Conservation (phyloP, 2,329 filamentous ascomycete species). For the Podosphaera fusca region DNA sequence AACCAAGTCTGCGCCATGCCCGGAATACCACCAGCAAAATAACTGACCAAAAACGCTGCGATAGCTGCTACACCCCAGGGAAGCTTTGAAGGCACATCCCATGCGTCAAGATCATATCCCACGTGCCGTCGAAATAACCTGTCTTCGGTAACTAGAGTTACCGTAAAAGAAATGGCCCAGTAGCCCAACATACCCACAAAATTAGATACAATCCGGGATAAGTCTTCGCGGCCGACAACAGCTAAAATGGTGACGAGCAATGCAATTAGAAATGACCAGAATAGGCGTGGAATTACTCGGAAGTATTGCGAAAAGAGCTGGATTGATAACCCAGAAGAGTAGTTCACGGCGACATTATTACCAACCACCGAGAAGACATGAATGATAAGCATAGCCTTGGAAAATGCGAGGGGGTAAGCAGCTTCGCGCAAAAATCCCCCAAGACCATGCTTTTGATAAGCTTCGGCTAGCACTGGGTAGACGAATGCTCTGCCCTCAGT, state of each 20-base stretch:
- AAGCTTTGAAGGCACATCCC: conserved; percentile 11
- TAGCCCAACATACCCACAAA: conserved; percentile 15
- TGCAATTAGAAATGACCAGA: conserved; percentile 14
- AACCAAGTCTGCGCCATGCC: conserved; percentile 16
- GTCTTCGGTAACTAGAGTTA: conserved; percentile 14
- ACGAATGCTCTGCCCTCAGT: conserved; percentile 10
- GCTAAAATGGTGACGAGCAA: conserved; percentile 12
- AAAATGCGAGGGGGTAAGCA: conserved; percentile 23
- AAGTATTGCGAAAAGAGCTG: conserved; percentile 15
- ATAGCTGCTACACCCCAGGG: conserved; percentile 14
- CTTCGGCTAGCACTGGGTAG: conserved; percentile 19
- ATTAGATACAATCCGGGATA: conserved; percentile 13
- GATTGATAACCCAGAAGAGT: conserved; percentile 13
- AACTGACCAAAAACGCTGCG: conserved; percentile 10
- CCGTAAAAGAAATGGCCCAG: conserved; percentile 14
- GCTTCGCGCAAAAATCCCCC: conserved; percentile 24
- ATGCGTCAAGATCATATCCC: conserved; percentile 13
- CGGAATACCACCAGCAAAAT: conserved; percentile 13
- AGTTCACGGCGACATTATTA: conserved; percentile 15
- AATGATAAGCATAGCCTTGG: conserved; percentile 22
- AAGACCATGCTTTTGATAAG: conserved; percentile 21
- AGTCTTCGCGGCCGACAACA: conserved; percentile 11
- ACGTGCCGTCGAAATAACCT: conserved; percentile 9
- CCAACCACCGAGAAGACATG: conserved; percentile 15
- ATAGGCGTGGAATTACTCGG: conserved; percentile 15